A percentile compares a stretch with the other conserved stretches of the same genome.
These are phyloP conservation scores for Plasmodium knowlesi DNA, from an alignment of 169 alveolate species.

Conservation along the genomic window DNA sequence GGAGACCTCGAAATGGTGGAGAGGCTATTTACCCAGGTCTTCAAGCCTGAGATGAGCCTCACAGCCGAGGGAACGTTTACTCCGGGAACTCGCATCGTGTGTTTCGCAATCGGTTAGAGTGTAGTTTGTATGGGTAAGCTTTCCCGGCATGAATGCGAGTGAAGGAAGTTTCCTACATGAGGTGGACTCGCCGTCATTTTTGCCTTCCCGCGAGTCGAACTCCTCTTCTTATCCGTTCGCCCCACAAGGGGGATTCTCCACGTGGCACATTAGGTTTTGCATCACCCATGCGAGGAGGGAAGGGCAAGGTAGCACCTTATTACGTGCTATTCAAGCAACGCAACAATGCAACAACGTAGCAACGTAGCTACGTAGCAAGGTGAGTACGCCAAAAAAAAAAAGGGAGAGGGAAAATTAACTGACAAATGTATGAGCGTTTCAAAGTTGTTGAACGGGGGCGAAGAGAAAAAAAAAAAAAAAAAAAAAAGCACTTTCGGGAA, in stretches of 20 bases:
- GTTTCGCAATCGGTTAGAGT: not conserved
- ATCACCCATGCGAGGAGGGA: not conserved
- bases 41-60: not conserved
- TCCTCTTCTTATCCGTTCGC: not conserved
- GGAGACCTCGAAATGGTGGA: not conserved
- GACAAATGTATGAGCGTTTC: not conserved
- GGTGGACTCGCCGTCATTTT: not conserved
- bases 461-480: too few species aligned
- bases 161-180: not conserved
- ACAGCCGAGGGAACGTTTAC: not conserved
- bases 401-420: not conserved
- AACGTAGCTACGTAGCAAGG: not conserved
- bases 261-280: not conserved
- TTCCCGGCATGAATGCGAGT: not conserved
- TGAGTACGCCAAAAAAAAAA: too few species aligned
- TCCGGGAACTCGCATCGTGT: not conserved
- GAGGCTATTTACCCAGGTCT: not conserved
- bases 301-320: not conserved
- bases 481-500: not conserved
- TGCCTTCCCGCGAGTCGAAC: not conserved
- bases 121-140: not conserved
- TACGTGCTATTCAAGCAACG: not conserved
- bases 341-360: not conserved
- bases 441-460: not conserved
- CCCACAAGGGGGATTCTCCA: not conserved